Conservation (phyloP, 2,329 filamentous ascomycete genomes). For the Balansia obtecta region DNA sequence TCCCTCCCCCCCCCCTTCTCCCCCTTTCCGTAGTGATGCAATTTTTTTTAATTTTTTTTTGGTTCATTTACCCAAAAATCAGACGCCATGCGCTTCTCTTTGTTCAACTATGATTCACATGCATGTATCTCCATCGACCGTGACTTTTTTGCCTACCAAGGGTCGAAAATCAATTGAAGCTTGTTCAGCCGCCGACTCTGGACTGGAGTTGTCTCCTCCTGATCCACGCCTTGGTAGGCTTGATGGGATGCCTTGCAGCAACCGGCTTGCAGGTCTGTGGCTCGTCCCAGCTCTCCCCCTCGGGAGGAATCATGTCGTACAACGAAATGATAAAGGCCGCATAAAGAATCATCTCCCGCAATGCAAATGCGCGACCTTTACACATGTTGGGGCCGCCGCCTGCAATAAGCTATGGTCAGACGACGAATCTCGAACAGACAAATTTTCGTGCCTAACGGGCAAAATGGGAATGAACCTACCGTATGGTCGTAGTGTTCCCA, state of each 20-base stretch:
- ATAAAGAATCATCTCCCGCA: slow-evolving; percentile 23
- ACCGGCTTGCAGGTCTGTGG: slow-evolving; percentile 15
- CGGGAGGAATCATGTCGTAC: slow-evolving; percentile 22
- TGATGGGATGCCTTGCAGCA: slow-evolving; percentile 16
- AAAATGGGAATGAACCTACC: slow-evolving; percentile 14
- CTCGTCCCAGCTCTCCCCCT: slow-evolving; percentile 15
- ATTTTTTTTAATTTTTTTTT: too few relatives aligned
- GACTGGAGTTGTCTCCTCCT: slow-evolving; percentile 12
- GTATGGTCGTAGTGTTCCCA: slow-evolving; percentile 19
- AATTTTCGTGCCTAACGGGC: too few relatives aligned
- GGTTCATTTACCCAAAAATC: too few relatives aligned
- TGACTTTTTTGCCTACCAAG: too few relatives aligned
- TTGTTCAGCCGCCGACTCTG: not conserved
- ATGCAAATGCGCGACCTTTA: slow-evolving; percentile 19
- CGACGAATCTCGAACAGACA: not conserved
- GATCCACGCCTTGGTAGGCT: slow-evolving; percentile 21
- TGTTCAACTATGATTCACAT: too few relatives aligned
- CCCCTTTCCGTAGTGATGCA: too few relatives aligned
- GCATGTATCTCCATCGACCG: too few relatives aligned
- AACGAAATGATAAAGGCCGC: slow-evolving; percentile 22
- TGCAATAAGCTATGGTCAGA: slow-evolving; percentile 9
- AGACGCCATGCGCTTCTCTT: too few relatives aligned
- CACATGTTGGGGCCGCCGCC: slow-evolving; percentile 21
- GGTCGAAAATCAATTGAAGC: not conserved
- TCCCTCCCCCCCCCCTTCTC: too few relatives aligned